Evolutionary conservation across 148 eudicot genomes (phyloP), one percentile per base, ranked within the genome.

Genomic region (Dianthus caryophyllus): DNA sequence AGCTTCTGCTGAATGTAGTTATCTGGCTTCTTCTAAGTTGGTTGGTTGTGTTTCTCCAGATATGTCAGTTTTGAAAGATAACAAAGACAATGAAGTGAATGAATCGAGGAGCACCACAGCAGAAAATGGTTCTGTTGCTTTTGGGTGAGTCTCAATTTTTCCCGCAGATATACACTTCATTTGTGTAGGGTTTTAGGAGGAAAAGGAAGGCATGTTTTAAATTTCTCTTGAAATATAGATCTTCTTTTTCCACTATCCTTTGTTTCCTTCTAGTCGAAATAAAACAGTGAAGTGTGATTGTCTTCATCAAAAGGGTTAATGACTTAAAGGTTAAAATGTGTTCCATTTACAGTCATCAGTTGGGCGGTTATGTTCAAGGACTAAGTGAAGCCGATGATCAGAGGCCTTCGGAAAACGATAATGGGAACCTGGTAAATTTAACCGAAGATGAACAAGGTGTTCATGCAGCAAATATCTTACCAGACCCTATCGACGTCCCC

Each of bases 81-180:
- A 47, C 54, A 55, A 56, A 12, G 61, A 56, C 36, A 29, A 46
- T 65, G 64, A 36, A 72, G 65, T 65, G 49, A 65, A 65, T 25
- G 70, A 47, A 9, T 57, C 67, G 57, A 72, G 61, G 69, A 46
- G 26, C 58, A 57, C 49, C 18, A 2, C 70, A 9, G 75, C 60
- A 24, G 80, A 68, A 66, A 74, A 77, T 67, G 78, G 76, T 17
- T 71, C 64, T 24, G 55, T 58, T 65, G 56, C 59, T 46, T 67
- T 60, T 63, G 71, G 74, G 80, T 71, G 71, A 70, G 76, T 31
- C 29, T 56, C 12, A 29, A 7, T 24, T 65, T 2, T 63, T 30
- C 47, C 30, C 6, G 51, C 44, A 54, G 65, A 61, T 39, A 21
- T 38, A 33, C 36, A 49, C 21, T 17, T 47, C n/a, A 18, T 47